A percentile compares a stretch with the other conserved stretches of the same genome.
Evolutionary conservation across 768 basidiomycete species (phyloP).

Genomic region (Trametes meyenii): DNA sequence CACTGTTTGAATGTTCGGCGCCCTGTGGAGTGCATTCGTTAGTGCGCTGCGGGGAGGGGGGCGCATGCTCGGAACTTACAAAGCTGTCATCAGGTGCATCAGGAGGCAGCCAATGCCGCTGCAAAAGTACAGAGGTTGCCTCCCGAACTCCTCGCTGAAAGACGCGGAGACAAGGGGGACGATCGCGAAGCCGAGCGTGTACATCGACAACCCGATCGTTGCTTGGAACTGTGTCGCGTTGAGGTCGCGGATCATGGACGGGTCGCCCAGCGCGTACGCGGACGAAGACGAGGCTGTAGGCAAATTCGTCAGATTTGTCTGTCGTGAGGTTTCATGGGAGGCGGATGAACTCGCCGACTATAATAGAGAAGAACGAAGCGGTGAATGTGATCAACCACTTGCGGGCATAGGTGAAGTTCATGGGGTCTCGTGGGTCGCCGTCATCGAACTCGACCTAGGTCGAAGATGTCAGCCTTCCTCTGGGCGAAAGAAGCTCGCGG

Average conservation of each 20-base stretch:
- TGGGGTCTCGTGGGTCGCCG: conserved; percentile 37
- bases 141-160: conserved; percentile 74
- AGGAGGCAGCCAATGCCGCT: conserved; percentile 52
- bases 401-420: conserved; percentile 33
- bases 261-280: conserved; percentile 57
- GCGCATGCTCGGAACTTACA: conserved; percentile 34
- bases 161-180: conserved; percentile 68
- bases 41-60: neutral
- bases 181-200: conserved; percentile 61
- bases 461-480: neutral
- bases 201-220: conserved; percentile 46
- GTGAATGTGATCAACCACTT: conserved; percentile 47
- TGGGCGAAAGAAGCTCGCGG: neutral
- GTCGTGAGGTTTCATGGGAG: neutral
- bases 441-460: conserved; percentile 39
- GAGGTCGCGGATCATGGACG: conserved; percentile 54
- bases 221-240: conserved; percentile 35
- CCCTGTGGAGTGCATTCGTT: conserved; percentile 28
- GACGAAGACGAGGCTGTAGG: conserved; percentile 50
- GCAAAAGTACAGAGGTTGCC: conserved; percentile 59
- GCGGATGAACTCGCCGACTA: conserved; percentile 43
- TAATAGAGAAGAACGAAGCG: conserved; percentile 50
- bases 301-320: neutral
- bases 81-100: conserved; percentile 50
- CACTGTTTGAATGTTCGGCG: conserved; percentile 59